Evolutionary conservation across 164 flowering plant genomes (phyloP).

Genomic region (Nelumbo lutea): DNA sequence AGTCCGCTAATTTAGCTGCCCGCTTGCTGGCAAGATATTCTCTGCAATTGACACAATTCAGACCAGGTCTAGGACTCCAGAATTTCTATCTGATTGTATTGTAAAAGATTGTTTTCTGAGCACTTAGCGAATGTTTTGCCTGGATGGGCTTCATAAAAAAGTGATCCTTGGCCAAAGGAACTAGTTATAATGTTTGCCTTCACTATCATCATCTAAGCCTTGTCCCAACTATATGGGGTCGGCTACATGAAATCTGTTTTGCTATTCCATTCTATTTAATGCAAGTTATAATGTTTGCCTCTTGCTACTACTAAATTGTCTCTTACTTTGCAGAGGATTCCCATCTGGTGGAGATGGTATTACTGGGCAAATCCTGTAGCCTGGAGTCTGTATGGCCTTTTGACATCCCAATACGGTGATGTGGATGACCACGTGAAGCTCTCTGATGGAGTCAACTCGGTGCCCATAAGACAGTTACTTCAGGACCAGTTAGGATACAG

Average conservation of each 20-base stretch:
- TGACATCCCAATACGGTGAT: constrained; percentile 78
- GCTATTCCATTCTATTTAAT: no score
- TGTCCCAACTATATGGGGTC: no score
- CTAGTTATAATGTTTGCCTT: background rate
- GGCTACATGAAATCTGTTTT: no score
- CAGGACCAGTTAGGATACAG: constrained; percentile 55
- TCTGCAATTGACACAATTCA: no score
- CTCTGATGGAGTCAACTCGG: constrained; percentile 43
- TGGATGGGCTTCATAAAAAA: background rate
- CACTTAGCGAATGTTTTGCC: no score
- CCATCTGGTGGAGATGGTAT: constrained; percentile 98
- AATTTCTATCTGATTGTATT: no score
- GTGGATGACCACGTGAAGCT: constrained; percentile 40
- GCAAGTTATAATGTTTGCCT: background rate
- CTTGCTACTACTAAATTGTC: constrained; percentile 4
- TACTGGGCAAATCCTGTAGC: constrained; percentile 91
- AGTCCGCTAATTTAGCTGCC: no score
- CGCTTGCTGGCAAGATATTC: no score
- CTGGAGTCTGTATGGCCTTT: constrained; percentile 88
- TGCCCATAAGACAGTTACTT: constrained; percentile 37
- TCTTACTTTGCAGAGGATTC: constrained; percentile 58
- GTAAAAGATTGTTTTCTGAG: no score
- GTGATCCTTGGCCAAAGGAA: background rate
- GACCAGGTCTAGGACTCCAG: no score
- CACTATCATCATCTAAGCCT: no score